Evolutionary conservation across 139 green algal species (phyloP), one percentile per base, ranked within the genome.

Genomic region (Tetraselmis chui): DNA sequence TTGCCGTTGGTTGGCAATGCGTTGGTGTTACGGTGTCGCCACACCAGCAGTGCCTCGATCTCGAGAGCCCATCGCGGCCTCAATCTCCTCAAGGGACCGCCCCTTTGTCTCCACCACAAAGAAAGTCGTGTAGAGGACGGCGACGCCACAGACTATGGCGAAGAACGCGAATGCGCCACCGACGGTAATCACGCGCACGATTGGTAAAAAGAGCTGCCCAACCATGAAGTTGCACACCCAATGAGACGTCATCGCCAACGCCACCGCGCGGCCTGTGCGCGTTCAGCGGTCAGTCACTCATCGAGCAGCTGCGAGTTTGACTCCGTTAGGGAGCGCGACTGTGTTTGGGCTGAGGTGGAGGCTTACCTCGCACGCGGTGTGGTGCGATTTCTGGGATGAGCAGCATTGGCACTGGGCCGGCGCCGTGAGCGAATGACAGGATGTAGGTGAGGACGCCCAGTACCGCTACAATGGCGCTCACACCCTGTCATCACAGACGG

Each of bases 361-460:
- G 22, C 87, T 77, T 87, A 93, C 94, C 94, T 84, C 95, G 86
- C 5, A 98, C 93, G 32, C 85, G 84, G 0, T 86, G 85, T 1
- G 91, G 85, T 75, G 94, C 96, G 75, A 99, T 93, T 87, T 99
- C 96, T 0, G 94, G 92, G 2, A 98, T 87, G 31, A 99, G 90
- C 30, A 99, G 88, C 1, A 88, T 95, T 0, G 95, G 94, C 27
- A 99, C 92, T 11, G 96, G 95, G 0, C 96, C 96, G 0, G 91
- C 94, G 0, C 96, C 96, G 31, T 98, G 75, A 0, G 94, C 93
- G 87, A 98, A 99, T 32, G 82, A 76, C 5, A 97, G 59, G 30
- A 99, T 92, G 91, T 99, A 99, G 1, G 80, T 80, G 32, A 99
- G 83, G 1, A 93, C 98, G 76, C 93, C 95, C 1, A 86, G 78